A percentile compares a stretch with the other conserved stretches of the same genome.
These are phyloP conservation scores for Ogataea pini DNA, from an alignment of 805 yeast genomes.

Conservation along the genomic window DNA sequence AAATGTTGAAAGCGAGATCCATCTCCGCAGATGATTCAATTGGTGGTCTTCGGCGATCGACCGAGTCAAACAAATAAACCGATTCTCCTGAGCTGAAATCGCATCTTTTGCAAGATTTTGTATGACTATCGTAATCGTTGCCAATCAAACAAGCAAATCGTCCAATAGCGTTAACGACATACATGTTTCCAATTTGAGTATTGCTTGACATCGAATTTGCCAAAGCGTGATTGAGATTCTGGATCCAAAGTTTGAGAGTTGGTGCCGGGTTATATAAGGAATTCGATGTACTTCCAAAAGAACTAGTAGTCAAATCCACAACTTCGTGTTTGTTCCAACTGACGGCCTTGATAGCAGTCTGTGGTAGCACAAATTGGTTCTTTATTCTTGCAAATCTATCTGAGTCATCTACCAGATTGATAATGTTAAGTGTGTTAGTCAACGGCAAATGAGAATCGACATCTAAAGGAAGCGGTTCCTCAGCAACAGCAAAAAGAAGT, in stretches of 20 bases:
- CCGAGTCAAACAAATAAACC: slow-evolving; percentile 15
- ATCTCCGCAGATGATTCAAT: slow-evolving; percentile 20
- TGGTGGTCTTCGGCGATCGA: slow-evolving; percentile 35
- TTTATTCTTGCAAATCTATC: slow-evolving; percentile 10
- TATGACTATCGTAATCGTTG: slow-evolving; percentile 37
- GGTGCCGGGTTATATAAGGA: slow-evolving; percentile 1
- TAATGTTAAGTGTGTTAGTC: slow-evolving; percentile 12
- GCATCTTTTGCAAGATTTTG: slow-evolving; percentile 41
- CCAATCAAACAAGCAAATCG: slow-evolving; percentile 44
- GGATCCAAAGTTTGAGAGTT: slow-evolving; percentile 15
- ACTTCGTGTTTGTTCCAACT: slow-evolving; percentile 5
- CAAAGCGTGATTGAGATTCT: slow-evolving; percentile 5
- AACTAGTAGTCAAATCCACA: slow-evolving; percentile 20
- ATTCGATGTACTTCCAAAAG: not conserved
- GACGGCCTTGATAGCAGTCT: slow-evolving; percentile 1
- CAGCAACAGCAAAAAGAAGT: slow-evolving; percentile 10
- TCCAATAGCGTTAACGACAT: slow-evolving; percentile 42
- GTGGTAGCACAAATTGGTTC: slow-evolving; percentile 2
- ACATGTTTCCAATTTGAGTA: slow-evolving; percentile 24
- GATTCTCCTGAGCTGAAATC: slow-evolving; percentile 25
- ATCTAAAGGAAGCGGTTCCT: slow-evolving; percentile 8
- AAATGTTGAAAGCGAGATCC: slow-evolving; percentile 30
- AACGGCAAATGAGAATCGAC: slow-evolving; percentile 13
- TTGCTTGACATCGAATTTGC: slow-evolving; percentile 4
- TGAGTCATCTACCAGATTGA: slow-evolving; percentile 13